Evolutionary conservation across 2,329 filamentous ascomycete genomes (phyloP), one percentile per base, ranked within the genome.

Genomic region (Waltergamsia citrina): DNA sequence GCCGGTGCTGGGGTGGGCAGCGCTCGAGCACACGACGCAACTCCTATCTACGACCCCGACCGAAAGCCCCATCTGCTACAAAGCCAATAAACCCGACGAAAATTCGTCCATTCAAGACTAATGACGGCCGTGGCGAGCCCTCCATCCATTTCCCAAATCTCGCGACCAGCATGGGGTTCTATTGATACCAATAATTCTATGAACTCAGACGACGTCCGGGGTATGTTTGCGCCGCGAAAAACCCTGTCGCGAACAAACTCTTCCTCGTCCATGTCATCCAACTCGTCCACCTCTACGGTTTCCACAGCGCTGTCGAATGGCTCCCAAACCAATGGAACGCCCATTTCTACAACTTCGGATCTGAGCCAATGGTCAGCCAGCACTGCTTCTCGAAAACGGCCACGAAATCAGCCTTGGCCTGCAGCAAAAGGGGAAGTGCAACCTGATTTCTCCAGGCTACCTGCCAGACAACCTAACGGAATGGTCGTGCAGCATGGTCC

Each of bases 161-260:
- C 72, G 52, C 69, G 75, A 58, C 67, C 73, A 67, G 67, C 64
- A 78, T 81, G 76, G 76, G 66, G 70, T 21, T 50, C 53, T 54
- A 65, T 71, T 73, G 77, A 69, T 60, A 65, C 67, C 47, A 59
- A 63, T 48, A 66, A 73, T 65, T 71, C 81, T 53, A 84, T 86
- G 77, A 85, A 82, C 62, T 65, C 79, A 56, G 86, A 94, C 65
- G 85, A 94, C 60, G 77, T 81, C 45, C 78, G 82, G 63, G 81
- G 82, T 58, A 88, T 94, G 74, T 85, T 93, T 57, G 81, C 85
- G 72, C 84, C 85, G 52, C 85, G 87, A 49, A 95, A 94, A 65
- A 79, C 73, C 53, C 71, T 86, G 41, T 85, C 90, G 57, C 79
- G 90, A 56, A 81, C 81, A 51, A 94, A 86, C 67, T 96, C 90